Base-by-base conservation (phyloP, 805 yeast species). In the Ogataea ramenticola region DNA sequence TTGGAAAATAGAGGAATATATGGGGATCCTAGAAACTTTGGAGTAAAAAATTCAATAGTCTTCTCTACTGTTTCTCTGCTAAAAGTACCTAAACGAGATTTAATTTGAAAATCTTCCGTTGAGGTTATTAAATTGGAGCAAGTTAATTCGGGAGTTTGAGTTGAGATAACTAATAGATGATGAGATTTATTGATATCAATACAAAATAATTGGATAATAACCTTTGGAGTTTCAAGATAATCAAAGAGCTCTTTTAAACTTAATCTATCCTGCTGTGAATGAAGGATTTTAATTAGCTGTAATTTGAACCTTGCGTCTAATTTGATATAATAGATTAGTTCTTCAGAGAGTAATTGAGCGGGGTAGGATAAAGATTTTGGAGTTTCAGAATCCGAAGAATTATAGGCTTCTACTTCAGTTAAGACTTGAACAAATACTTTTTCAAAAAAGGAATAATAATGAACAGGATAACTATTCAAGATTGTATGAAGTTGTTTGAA, bases 401-500 rank as follows among this genome's bases (percentile, higher is more conserved):
- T 4, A 22, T 15, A 15, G 3, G 12, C 29, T 36, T 36, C 17
- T 5, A 36, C 5, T 36, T 36, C 30, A 15, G 19, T 22, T 36
- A 22, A 36, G 15, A 22, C 30, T 11, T 15, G 11, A 17, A 22
- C 11, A 15, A 36, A 36, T 5, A 22, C 30, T 15, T 36, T 21
- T n/a, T 36, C 39, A 11, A 36, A 22, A 22, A 22, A 36, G 5
- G 9, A 6, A 22, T 22, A 22, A 22, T 62, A 62, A 34, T 65
- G 63, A 36, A 61, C 64, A 10, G 64, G 58, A 30, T 65, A 57
- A 43, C 62, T 63, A 12, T 56, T 61, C 44, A 75, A 55, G 26
- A 81, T 69, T 50, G 64, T 66, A 44, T 69, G 66, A 54, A 80
- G 76, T 55, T 80, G 76, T 34, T 56, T 52, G 40, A 46, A 27